Conservation (phyloP, 2,329 filamentous ascomycete genomes). For the Aurifilum marmelostoma region DNA sequence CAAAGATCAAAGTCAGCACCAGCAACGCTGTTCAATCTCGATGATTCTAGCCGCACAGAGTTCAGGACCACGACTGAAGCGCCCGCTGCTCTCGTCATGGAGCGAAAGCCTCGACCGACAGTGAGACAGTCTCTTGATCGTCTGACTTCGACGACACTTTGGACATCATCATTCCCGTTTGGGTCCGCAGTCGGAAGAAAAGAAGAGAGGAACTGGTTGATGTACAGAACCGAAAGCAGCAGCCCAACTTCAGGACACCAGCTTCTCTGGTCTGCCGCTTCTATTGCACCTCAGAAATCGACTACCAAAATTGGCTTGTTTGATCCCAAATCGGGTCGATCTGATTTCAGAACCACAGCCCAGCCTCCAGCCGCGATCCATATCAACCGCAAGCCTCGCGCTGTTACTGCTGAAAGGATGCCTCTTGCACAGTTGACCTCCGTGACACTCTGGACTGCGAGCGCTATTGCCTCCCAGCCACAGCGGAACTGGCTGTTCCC, state of each 20-base stretch:
- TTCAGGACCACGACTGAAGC: constrained; percentile 37
- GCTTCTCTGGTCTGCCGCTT: constrained; percentile 31
- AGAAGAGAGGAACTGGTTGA: constrained; percentile 16
- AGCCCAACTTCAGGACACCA: neutral
- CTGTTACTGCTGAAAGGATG: constrained; percentile 29
- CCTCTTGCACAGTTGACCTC: constrained; percentile 36
- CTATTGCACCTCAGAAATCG: constrained; percentile 10
- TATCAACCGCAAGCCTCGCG: constrained; percentile 37
- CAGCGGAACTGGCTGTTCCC: constrained; percentile 37
- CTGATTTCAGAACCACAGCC: constrained; percentile 37
- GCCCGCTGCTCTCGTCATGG: constrained; percentile 39
- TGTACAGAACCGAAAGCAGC: neutral
- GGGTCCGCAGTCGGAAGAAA: constrained; percentile 1
- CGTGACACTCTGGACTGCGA: constrained; percentile 34
- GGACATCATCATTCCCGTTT: constrained; percentile 31
- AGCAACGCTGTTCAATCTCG: constrained; percentile 33
- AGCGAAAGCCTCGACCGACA: constrained; percentile 34
- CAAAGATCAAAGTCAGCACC: constrained; percentile 24
- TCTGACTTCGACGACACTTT: constrained; percentile 35
- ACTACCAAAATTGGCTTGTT: constrained; percentile 36
- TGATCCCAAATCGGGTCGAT: constrained; percentile 30
- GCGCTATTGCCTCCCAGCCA: constrained; percentile 3
- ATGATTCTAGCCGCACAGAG: constrained; percentile 31
- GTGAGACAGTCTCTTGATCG: constrained; percentile 35
- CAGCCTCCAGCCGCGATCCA: constrained; percentile 39